These are phyloP conservation scores for Coffea humblotiana DNA, from an alignment of 305 asterid species.

Conservation along the genomic window DNA sequence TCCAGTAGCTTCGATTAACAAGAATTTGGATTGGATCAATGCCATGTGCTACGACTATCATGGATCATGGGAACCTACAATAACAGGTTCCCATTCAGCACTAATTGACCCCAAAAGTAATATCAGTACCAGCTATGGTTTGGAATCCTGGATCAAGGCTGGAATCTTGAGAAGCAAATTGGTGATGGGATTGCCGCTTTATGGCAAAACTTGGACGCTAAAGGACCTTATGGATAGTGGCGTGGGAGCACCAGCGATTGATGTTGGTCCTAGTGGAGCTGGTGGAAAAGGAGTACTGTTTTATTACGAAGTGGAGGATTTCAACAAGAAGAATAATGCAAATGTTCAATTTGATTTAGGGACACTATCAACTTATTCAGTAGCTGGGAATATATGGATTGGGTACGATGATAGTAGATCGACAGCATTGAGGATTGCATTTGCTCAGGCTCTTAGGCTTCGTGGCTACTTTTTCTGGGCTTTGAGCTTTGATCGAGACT, in stretches of 20 bases:
- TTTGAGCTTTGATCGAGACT: slow-evolving; percentile 49
- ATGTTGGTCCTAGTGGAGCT: slow-evolving; percentile 59
- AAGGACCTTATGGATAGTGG: slow-evolving; percentile 44
- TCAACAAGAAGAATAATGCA: slow-evolving; percentile 51
- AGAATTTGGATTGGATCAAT: slow-evolving; percentile 72
- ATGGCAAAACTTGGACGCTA: slow-evolving; percentile 77
- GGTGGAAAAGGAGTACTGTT: slow-evolving; percentile 43
- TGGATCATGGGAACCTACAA: slow-evolving; percentile 62
- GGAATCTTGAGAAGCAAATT: slow-evolving; percentile 59
- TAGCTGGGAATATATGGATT: slow-evolving; percentile 60
- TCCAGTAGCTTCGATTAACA: slow-evolving; percentile 50
- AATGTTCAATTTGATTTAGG: slow-evolving; percentile 49
- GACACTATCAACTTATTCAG: slow-evolving; percentile 63
- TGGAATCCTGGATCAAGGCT: slow-evolving; percentile 61
- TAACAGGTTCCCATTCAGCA: slow-evolving; percentile 82
- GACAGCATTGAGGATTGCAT: slow-evolving; percentile 37
- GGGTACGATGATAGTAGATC: slow-evolving; percentile 68
- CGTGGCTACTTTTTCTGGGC: slow-evolving; percentile 92
- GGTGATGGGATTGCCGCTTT: slow-evolving; percentile 76
- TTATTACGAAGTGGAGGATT: slow-evolving; percentile 56
- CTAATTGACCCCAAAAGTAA: slow-evolving; percentile 56
- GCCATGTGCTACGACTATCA: slow-evolving; percentile 77
- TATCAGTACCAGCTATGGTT: slow-evolving; percentile 66
- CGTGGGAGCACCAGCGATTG: slow-evolving; percentile 70
- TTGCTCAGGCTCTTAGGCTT: slow-evolving; percentile 46